These are phyloP conservation scores for Inonotus obliquus DNA, from an alignment of 1,284 basidiomycete genomes.

Conservation along the genomic window DNA sequence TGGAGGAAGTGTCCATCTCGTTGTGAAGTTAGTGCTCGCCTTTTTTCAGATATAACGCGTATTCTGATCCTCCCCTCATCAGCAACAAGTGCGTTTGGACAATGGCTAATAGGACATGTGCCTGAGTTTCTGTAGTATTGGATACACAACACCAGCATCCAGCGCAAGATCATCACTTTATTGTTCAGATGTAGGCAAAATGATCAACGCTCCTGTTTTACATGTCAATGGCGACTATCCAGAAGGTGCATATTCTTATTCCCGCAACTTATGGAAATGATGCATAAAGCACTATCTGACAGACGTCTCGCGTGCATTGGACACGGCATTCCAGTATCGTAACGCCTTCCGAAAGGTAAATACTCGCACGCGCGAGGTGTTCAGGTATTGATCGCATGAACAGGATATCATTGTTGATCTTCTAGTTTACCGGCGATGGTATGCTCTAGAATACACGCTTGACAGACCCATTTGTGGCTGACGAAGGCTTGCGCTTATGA, in stretches of 20 bases:
- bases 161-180: constrained; percentile 81
- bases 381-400: constrained; percentile 11
- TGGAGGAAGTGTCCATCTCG: constrained; percentile 83
- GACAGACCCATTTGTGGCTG: not conserved
- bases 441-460: constrained; percentile 21
- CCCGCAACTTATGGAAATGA: not conserved
- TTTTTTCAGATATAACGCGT: not conserved
- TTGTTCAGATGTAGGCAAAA: constrained; percentile 86
- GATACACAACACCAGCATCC: constrained; percentile 84
- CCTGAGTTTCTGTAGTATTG: constrained; percentile 52
- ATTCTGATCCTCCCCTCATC: constrained; percentile 11
- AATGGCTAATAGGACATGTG: not conserved
- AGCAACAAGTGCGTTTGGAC: constrained; percentile 46
- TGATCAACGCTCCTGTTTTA: constrained; percentile 84
- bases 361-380: not conserved
- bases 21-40: constrained; percentile 72
- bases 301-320: constrained; percentile 77
- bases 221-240: constrained; percentile 90
- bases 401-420: constrained; percentile 84
- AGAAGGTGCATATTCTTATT: constrained; percentile 51
- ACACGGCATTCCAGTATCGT: constrained; percentile 79
- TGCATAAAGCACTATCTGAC: constrained; percentile 7
- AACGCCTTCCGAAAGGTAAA: constrained; percentile 74
- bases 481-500: not conserved
- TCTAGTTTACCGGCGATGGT: constrained; percentile 83